Conservation (phyloP, 2,329 filamentous ascomycete species). For the Pseudocercospora cruenta region DNA sequence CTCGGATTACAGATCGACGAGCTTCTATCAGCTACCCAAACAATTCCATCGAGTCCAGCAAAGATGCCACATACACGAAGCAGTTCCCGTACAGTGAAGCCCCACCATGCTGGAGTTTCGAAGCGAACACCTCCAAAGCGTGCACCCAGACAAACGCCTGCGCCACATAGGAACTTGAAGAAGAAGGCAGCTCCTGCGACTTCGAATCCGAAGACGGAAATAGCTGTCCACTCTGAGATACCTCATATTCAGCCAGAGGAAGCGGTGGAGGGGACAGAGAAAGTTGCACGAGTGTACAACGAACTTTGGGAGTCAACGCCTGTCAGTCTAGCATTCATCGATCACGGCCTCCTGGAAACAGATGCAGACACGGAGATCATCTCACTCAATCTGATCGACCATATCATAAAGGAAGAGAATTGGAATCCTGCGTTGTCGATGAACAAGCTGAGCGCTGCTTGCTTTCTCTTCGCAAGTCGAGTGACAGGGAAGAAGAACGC, state of each 20-base stretch:
- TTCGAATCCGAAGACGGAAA: neutral
- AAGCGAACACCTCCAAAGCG: neutral
- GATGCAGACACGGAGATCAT: conserved; percentile 21
- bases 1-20: neutral
- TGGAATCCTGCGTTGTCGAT: conserved; percentile 23
- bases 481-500: conserved; percentile 15
- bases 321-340: conserved; percentile 20
- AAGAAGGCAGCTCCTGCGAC: neutral
- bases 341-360: conserved; percentile 15
- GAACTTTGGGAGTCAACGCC: conserved; percentile 16
- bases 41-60: neutral
- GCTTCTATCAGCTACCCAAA: neutral
- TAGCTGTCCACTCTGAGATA: too few species aligned
- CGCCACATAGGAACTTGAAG: neutral
- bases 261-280: neutral
- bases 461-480: conserved; percentile 26
- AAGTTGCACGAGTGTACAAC: conserved; percentile 17
- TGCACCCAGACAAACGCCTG: neutral
- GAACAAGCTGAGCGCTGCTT: conserved; percentile 23
- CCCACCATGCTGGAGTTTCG: neutral
- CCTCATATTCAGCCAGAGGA: neutral
- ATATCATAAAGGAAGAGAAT: conserved; percentile 23
- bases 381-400: conserved; percentile 26
- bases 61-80: neutral
- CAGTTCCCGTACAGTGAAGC: neutral